Conservation (phyloP, 1,284 basidiomycete genomes). For the Trametes versicolor region DNA sequence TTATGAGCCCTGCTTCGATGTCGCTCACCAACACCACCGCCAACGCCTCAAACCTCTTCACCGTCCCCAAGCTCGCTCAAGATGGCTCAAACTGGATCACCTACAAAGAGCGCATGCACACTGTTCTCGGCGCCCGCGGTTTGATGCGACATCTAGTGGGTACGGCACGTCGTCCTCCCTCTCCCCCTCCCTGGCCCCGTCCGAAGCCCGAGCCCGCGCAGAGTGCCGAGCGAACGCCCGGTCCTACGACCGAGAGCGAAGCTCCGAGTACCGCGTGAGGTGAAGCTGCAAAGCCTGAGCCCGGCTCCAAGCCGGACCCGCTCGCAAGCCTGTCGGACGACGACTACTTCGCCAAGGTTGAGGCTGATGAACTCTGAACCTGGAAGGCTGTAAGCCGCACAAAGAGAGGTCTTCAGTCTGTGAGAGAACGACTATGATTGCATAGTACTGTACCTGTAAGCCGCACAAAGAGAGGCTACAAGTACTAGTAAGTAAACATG, state of each 20-base stretch:
- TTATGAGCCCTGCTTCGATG: conserved; percentile 16
- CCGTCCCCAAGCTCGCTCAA: conserved; percentile 44
- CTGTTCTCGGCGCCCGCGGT: conserved; percentile 34
- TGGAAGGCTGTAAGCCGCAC: no score
- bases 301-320: conserved; percentile 3
- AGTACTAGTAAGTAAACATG: no score
- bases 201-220: conserved; percentile 1
- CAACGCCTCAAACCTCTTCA: conserved; percentile 17
- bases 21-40: conserved; percentile 11
- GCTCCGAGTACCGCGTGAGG: conserved; percentile 8
- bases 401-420: no score
- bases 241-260: conserved; percentile 12
- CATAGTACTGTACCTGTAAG: no score
- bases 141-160: conserved; percentile 39
- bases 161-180: conserved; percentile 33
- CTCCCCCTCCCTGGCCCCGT: conserved; percentile 20
- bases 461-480: no score
- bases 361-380: no score
- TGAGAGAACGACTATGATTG: no score
- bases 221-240: conserved; percentile 2
- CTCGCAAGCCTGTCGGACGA: conserved; percentile 16
- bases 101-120: conserved; percentile 43
- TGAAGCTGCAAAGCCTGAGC: conserved; percentile 2
- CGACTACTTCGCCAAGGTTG: conserved; percentile 21
- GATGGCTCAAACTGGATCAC: conserved; percentile 49